phyloP scores from a whole-genome alignment of 805 yeast species.

The Kockiozyma suomiensis region DNA sequence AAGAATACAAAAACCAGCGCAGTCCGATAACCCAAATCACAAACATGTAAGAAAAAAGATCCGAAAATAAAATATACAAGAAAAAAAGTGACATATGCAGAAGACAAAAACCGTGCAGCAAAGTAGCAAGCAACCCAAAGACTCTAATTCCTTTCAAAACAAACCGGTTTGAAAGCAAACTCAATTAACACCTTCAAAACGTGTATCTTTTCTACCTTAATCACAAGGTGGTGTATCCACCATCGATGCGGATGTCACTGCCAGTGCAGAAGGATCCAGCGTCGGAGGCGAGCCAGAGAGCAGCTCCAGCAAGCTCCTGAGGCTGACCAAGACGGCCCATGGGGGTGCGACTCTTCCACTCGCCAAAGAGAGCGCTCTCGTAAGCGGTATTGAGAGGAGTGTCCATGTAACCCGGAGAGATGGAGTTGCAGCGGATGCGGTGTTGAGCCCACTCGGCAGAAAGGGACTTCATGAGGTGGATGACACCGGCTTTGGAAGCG shows the following conservation, averaged over 20 bases:
- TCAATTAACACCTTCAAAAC: no score
- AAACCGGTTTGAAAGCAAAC: not conserved
- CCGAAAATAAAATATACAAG: not conserved
- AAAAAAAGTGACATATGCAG: not conserved
- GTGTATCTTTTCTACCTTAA: no score
- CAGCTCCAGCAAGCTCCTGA: conserved; percentile 65
- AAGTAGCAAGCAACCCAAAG: not conserved
- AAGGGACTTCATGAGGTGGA: conserved; percentile 65
- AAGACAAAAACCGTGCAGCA: not conserved
- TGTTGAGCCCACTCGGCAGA: conserved; percentile 75
- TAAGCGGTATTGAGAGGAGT: conserved; percentile 68
- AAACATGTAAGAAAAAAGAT: not conserved
- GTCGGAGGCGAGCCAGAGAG: conserved; percentile 59
- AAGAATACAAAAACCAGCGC: not conserved
- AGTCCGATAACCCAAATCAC: not conserved
- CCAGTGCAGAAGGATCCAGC: conserved; percentile 69
- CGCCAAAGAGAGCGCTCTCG: conserved; percentile 48
- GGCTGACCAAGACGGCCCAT: conserved; percentile 72
- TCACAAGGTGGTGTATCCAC: conserved; percentile 50
- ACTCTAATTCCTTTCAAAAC: not conserved
- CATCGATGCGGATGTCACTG: conserved; percentile 66
- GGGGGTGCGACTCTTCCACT: conserved; percentile 68
- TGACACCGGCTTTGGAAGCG: conserved; percentile 73
- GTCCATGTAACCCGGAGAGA: conserved; percentile 71
- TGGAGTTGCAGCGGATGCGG: conserved; percentile 66